A percentile compares a stretch with the other conserved stretches of the same genome.
phyloP scores from a whole-genome alignment of 1,284 basidiomycete species.

The Rhizoctonia solani region DNA sequence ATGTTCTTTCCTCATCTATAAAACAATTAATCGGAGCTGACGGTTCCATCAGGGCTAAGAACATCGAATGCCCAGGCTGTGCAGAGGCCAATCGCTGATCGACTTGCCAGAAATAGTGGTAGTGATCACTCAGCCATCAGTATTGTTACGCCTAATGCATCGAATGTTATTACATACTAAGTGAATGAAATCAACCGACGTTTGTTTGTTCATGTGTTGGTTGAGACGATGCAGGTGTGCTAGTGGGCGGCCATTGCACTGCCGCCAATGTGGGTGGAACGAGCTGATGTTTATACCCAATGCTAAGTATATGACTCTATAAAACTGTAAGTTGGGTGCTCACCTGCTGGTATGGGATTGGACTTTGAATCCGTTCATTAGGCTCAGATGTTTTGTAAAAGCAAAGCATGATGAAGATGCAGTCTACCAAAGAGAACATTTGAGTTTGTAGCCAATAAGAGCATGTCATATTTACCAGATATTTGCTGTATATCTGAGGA shows the following conservation, averaged over 20 bases:
- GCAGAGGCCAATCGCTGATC: neutral
- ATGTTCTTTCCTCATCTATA: neutral
- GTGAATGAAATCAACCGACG: neutral
- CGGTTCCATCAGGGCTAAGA: conserved; percentile 11
- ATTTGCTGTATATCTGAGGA: conserved; percentile 21
- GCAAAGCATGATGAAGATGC: conserved; percentile 26
- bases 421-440: conserved; percentile 1
- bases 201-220: neutral
- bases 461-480: conserved; percentile 13
- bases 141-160: conserved; percentile 5
- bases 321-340: neutral
- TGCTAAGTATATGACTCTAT: neutral
- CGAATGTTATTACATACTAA: conserved; percentile 1
- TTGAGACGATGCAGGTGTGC: conserved; percentile 11
- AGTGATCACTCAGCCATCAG: neutral
- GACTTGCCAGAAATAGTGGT: neutral
- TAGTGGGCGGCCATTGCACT: conserved; percentile 25
- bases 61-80: neutral
- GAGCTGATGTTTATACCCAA: neutral
- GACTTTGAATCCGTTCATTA: conserved; percentile 28
- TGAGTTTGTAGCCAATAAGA: neutral
- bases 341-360: conserved; percentile 29
- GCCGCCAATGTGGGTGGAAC: conserved; percentile 24
- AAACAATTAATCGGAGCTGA: neutral
- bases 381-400: conserved; percentile 32